Conservation (phyloP, 345 rosid species). For the Trapa bicornis region DNA sequence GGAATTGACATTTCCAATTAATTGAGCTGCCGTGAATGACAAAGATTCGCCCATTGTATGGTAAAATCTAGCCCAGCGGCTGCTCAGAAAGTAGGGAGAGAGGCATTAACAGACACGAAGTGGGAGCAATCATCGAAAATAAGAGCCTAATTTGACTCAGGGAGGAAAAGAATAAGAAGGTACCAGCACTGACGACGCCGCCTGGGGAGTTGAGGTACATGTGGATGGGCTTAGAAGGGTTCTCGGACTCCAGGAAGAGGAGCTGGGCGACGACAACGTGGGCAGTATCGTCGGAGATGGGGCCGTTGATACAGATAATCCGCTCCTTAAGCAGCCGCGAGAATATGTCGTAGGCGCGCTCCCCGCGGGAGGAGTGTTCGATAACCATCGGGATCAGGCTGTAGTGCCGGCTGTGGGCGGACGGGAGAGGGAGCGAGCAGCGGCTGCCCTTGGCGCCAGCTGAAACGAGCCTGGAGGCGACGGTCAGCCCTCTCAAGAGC, state of each 20-base stretch:
- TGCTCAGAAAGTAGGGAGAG: background rate
- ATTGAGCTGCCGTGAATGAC: background rate
- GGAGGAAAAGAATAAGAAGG: background rate
- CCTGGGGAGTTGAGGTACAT: slow-evolving; percentile 98
- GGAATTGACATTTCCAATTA: background rate
- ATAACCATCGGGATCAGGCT: slow-evolving; percentile 89
- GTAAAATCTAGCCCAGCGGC: background rate
- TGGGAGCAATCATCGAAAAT: background rate
- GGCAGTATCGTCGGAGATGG: slow-evolving; percentile 81
- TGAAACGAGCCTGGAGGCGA: slow-evolving; percentile 7
- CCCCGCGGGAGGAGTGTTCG: slow-evolving; percentile 94
- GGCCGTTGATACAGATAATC: slow-evolving; percentile 85
- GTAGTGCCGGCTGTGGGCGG: slow-evolving; percentile 29
- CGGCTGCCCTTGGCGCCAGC: background rate
- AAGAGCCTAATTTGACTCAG: background rate
- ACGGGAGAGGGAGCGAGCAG: background rate
- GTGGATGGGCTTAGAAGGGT: slow-evolving; percentile 89
- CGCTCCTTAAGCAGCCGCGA: slow-evolving; percentile 90
- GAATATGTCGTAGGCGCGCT: slow-evolving; percentile 93
- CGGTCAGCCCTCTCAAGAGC: slow-evolving; percentile 8
- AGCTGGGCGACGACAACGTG: slow-evolving; percentile 98
- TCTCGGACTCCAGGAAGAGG: slow-evolving; percentile 93
- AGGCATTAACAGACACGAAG: background rate
- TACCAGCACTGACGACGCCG: slow-evolving; percentile 96
- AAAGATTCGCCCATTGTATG: background rate